These are phyloP conservation scores for Coniochaeta ligniaria DNA, from an alignment of 2,329 filamentous ascomycete genomes.

Conservation along the genomic window DNA sequence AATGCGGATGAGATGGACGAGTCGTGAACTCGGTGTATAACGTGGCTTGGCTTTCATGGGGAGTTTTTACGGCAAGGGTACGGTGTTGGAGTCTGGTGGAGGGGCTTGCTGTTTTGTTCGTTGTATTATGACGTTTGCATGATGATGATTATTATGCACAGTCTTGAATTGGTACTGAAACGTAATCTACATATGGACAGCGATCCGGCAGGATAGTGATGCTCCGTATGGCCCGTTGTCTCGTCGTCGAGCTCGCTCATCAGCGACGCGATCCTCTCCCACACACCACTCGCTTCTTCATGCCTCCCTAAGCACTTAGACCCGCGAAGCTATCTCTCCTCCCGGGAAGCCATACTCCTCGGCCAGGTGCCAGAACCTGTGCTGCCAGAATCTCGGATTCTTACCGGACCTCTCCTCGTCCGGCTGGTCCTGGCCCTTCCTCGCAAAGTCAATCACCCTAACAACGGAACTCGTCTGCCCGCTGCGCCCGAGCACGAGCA, in stretches of 20 bases:
- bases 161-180: background rate
- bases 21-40: conserved; percentile 8
- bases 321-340: background rate
- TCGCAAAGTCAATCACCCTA: conserved; percentile 17
- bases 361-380: conserved; percentile 43
- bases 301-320: background rate
- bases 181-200: too few relatives aligned
- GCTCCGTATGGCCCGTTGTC: too few relatives aligned
- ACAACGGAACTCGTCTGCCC: conserved; percentile 14
- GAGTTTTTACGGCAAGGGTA: background rate
- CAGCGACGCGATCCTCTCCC: too few relatives aligned
- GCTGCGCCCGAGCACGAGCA: conserved; percentile 21
- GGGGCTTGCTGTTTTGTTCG: background rate
- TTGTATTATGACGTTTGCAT: background rate
- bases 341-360: conserved; percentile 29
- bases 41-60: background rate
- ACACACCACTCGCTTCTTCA: too few relatives aligned
- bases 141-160: background rate
- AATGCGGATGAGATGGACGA: conserved; percentile 18
- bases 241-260: too few relatives aligned
- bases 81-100: background rate
- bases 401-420: conserved; percentile 7
- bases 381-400: conserved; percentile 32
- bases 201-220: too few relatives aligned
- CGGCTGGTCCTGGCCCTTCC: conserved; percentile 7